These are phyloP conservation scores for Penicillium sp. DNA, from an alignment of 2,329 filamentous ascomycete species.

Conservation along the genomic window DNA sequence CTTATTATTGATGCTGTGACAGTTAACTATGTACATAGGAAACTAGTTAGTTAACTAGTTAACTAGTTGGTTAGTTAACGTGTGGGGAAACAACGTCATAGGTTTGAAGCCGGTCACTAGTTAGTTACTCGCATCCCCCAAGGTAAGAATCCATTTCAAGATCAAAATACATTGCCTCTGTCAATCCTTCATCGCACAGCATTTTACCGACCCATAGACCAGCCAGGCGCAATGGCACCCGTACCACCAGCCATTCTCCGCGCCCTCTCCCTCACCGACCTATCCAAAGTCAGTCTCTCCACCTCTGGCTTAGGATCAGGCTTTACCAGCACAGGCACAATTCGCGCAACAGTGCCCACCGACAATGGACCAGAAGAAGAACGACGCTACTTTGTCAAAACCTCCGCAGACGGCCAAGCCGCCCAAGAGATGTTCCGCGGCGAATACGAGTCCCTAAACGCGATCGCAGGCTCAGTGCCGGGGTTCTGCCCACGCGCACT, in stretches of 20 bases:
- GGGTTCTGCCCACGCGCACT: constrained; percentile 72
- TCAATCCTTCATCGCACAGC: too few relatives aligned
- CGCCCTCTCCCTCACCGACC: constrained; percentile 37
- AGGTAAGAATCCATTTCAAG: too few relatives aligned
- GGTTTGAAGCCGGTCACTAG: constrained; percentile 2
- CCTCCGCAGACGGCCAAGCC: constrained; percentile 30
- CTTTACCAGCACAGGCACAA: constrained; percentile 46
- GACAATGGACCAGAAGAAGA: constrained; percentile 25
- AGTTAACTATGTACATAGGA: too few relatives aligned
- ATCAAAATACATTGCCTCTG: too few relatives aligned
- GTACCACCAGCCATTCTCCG: constrained; percentile 36
- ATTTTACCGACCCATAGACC: constrained; percentile 1
- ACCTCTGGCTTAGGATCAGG: constrained; percentile 42
- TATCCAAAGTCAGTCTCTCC: constrained; percentile 36
- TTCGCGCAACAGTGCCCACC: constrained; percentile 33
- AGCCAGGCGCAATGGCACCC: constrained; percentile 26
- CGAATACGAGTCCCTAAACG: constrained; percentile 79
- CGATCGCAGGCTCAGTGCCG: constrained; percentile 69
- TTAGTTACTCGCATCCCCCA: not conserved
- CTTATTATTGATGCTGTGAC: too few relatives aligned
- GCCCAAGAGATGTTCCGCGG: constrained; percentile 53
- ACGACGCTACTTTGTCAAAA: constrained; percentile 43
- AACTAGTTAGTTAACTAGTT: too few relatives aligned
- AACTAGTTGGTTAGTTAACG: too few relatives aligned
- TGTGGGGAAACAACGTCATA: constrained; percentile 22